phyloP scores from a whole-genome alignment of 2,329 filamentous ascomycete species.

The Venturia carpophila region DNA sequence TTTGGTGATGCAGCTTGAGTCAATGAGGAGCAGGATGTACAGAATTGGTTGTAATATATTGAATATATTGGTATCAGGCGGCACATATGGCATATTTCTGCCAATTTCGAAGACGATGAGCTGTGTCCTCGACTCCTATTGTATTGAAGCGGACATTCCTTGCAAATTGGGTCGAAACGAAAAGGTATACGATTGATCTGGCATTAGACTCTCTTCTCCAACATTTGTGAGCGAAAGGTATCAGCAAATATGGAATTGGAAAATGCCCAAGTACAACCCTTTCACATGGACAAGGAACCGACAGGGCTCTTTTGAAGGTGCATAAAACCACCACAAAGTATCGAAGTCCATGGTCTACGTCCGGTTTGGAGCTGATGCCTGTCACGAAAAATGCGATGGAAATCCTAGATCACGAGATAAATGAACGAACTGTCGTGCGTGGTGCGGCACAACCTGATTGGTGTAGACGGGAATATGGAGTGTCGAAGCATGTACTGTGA shows the following conservation, averaged over 20 bases:
- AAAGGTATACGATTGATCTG: background rate
- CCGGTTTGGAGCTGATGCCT: too few relatives aligned
- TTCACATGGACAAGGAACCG: too few relatives aligned
- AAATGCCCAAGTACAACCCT: background rate
- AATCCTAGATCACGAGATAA: too few relatives aligned
- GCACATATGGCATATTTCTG: background rate
- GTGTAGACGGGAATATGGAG: too few relatives aligned
- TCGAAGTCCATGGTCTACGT: too few relatives aligned
- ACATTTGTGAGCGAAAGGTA: background rate
- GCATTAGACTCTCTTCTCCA: background rate
- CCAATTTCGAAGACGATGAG: background rate
- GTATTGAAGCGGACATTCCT: background rate
- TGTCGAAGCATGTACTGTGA: too few relatives aligned
- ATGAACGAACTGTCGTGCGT: too few relatives aligned
- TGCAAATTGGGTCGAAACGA: background rate
- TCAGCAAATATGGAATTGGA: background rate
- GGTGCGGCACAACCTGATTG: too few relatives aligned
- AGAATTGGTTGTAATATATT: background rate
- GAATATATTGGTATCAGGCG: background rate
- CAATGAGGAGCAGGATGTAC: background rate
- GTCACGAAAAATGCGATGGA: too few relatives aligned
- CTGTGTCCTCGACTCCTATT: background rate
- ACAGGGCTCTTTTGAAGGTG: too few relatives aligned
- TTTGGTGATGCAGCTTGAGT: background rate
- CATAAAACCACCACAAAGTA: too few relatives aligned